Conservation (phyloP, 208 protist species). For the Blastocrithidia nonstop region DNA sequence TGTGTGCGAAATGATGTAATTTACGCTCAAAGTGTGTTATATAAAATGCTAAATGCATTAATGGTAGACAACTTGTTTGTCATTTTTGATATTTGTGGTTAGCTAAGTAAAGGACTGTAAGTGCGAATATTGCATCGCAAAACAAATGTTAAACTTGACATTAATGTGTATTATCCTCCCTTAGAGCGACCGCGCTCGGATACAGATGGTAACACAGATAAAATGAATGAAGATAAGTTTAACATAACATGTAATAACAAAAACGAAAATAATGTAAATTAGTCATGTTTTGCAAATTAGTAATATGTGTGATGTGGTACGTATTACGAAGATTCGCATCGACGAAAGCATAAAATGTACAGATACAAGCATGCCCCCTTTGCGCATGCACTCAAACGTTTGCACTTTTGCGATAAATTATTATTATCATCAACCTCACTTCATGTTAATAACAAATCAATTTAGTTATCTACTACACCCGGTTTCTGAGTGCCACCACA, state of each 20-base stretch:
- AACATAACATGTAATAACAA: background rate
- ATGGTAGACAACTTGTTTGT: conserved; percentile 20
- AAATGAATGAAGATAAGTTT: background rate
- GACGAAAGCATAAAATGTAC: conserved; percentile 65
- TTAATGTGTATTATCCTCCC: conserved; percentile 73
- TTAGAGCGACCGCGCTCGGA: background rate
- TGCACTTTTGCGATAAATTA: conserved; percentile 28
- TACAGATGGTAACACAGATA: conserved; percentile 5
- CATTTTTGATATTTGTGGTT: conserved; percentile 61
- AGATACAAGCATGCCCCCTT: conserved; percentile 59
- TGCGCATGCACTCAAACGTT: conserved; percentile 6
- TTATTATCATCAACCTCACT: too few species aligned
- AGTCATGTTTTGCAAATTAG: conserved; percentile 11
- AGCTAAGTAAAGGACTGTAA: conserved; percentile 52
- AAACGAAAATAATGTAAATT: conserved; percentile 10
- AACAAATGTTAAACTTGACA: conserved; percentile 49
- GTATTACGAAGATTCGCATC: conserved; percentile 41
- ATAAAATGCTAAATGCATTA: conserved; percentile 7
- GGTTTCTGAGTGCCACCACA: conserved; percentile 40
- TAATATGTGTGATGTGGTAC: conserved; percentile 69
- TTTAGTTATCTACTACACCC: background rate
- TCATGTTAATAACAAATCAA: background rate
- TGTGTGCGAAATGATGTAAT: too few species aligned
- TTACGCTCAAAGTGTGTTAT: background rate
- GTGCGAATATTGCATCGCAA: conserved; percentile 48